phyloP scores from a whole-genome alignment of 768 basidiomycete genomes.

The Russula dissimulans region DNA sequence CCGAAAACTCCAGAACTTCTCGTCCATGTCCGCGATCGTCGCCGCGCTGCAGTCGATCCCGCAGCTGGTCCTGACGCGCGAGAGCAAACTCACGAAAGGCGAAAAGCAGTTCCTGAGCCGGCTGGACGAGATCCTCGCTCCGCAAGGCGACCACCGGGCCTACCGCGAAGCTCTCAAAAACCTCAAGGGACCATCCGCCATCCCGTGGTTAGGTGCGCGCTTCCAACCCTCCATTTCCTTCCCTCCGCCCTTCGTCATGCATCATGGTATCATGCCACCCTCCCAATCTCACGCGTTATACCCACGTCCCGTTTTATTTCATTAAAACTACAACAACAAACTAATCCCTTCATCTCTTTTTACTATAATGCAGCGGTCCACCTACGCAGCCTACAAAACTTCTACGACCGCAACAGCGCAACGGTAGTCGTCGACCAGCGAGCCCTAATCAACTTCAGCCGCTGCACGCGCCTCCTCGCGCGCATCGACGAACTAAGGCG shows the following conservation, averaged over 20 bases:
- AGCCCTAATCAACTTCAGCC: constrained; percentile 36
- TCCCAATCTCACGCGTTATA: too few species aligned
- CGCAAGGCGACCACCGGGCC: constrained; percentile 28
- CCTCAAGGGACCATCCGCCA: constrained; percentile 20
- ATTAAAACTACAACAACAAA: too few species aligned
- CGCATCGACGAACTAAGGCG: constrained; percentile 29
- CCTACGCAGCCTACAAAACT: constrained; percentile 4
- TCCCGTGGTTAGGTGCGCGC: constrained; percentile 34
- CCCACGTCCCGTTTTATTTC: too few species aligned
- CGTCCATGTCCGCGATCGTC: constrained; percentile 35
- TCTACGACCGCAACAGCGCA: background rate
- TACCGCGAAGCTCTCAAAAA: constrained; percentile 31
- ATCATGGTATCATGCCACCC: background rate
- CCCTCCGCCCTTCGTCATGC: background rate
- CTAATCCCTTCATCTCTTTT: background rate
- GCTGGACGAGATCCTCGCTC: constrained; percentile 25
- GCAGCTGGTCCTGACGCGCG: constrained; percentile 24
- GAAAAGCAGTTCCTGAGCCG: constrained; percentile 25
- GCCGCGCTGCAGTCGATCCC: constrained; percentile 36
- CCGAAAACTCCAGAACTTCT: constrained; percentile 35
- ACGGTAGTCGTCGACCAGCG: constrained; percentile 22
- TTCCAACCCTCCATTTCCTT: background rate
- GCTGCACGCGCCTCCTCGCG: constrained; percentile 32
- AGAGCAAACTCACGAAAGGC: constrained; percentile 10
- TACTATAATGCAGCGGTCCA: constrained; percentile 28